Base-by-base conservation (phyloP, 163 green algal species). In the Chlamydomonas reinhardtii region DNA sequence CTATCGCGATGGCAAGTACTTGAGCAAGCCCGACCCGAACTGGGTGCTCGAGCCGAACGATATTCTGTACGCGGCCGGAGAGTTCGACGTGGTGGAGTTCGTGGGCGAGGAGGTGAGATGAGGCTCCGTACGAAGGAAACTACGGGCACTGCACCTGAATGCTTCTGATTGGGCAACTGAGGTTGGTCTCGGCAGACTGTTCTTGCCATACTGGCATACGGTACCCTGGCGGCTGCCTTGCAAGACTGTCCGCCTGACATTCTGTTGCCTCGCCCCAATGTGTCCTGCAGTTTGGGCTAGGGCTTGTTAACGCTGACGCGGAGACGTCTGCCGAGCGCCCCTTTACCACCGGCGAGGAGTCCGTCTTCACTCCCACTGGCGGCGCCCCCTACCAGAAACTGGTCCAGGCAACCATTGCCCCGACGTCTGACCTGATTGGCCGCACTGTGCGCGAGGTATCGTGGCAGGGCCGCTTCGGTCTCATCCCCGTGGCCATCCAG, bases 401-500 rank as follows among this genome's bases (percentile, higher is more conserved):
- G 0, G 31, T 86, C 0, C 80, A 86, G 70, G 80, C 79, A 4
- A 89, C 73, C 0, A 5, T 92, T 17, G 54, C 73, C 34, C 69
- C 74, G 48, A 73, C 66, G n/a, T 87, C 89, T 2, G 72, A 83
- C 12, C 64, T 94, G 20, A 32, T 92, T 9, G 93, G 95, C 31
- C 81, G 93, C 32, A 89, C 32, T 15, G 92, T 98, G 35, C 78
- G 87, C 8, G 89, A 93, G 15, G 73, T 92, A n/a, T 88, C 89
- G 69, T 98, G 98, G 89, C 88, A 94, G 62, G 91, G 90, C 31
- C 88, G 90, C 70, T 98, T 97, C 82, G 83, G 95, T 16, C 94
- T 96, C 31, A 91, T 93, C 5, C 93, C 98, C 32, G 90, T 98
- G 52, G 93, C 91, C 68, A 94, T 98, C 32, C 94, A 97, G 87